Conservation (phyloP, 768 basidiomycete genomes). For the Hirschioporus abietinus region DNA sequence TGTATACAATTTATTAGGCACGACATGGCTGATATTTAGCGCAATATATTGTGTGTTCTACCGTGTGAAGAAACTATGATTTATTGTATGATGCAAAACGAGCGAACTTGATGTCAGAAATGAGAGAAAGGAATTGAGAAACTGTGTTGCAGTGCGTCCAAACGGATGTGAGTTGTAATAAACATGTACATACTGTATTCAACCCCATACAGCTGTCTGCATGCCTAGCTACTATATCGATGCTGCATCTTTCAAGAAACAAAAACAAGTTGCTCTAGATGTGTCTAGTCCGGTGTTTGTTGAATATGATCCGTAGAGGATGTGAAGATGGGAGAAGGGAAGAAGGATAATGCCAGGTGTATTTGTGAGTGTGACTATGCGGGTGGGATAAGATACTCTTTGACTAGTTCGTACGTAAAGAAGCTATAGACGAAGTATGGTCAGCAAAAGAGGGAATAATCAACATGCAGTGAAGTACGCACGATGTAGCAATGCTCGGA, state of each 20-base stretch:
- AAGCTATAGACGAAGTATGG: conserved; percentile 29
- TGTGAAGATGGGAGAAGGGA: not conserved
- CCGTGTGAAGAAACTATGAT: not conserved
- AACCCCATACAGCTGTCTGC: not conserved
- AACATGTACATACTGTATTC: not conserved
- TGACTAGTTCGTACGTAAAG: conserved; percentile 74
- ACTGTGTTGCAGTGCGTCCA: not conserved
- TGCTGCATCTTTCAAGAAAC: not conserved
- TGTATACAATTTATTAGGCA: too few species aligned
- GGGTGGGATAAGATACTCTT: conserved; percentile 32
- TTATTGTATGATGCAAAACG: not conserved
- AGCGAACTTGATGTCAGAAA: not conserved
- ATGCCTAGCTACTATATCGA: not conserved
- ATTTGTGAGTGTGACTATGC: not conserved
- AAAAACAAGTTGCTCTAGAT: not conserved
- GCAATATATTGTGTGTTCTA: too few species aligned
- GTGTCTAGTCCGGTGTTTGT: not conserved
- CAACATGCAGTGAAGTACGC: conserved; percentile 5
- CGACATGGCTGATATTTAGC: not conserved
- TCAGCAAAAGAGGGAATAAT: not conserved
- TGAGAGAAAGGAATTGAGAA: not conserved
- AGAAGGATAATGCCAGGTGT: not conserved
- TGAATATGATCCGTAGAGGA: not conserved
- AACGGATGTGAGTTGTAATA: not conserved
- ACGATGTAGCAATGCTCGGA: conserved; percentile 78